These are phyloP conservation scores for Flaveria trinervia DNA, from an alignment of 129 eudicot genomes.

Conservation along the genomic window DNA sequence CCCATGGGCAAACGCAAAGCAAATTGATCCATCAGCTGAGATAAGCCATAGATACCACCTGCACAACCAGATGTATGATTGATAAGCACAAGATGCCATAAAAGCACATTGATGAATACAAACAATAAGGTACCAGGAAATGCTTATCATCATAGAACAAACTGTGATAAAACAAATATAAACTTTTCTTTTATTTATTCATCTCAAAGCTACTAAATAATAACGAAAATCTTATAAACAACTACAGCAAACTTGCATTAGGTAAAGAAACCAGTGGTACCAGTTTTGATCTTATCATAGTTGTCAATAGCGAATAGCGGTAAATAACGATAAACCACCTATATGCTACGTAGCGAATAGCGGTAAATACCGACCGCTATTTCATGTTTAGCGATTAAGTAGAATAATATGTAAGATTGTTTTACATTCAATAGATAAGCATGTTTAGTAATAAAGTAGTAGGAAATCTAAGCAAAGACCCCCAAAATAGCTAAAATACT, in stretches of 20 bases:
- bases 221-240: background rate
- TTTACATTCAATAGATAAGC: no score
- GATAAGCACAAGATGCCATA: constrained; percentile 7
- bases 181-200: background rate
- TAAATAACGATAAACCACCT: no score
- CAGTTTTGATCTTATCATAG: background rate
- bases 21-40: constrained; percentile 79
- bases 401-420: no score
- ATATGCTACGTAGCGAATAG: no score
- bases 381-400: no score
- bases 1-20: constrained; percentile 72
- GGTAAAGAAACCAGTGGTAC: background rate
- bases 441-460: no score
- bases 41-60: constrained; percentile 80
- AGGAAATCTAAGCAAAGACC: no score
- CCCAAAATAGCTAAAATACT: no score
- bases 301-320: no score
- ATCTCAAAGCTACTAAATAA: background rate
- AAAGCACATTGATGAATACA: background rate
- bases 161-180: background rate
- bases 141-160: constrained; percentile 2
- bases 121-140: constrained; percentile 3
- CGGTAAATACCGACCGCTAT: no score
- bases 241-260: background rate
- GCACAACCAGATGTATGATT: constrained; percentile 1